Evolutionary conservation across 2,329 filamentous ascomycete genomes (phyloP).

Genomic region (Aspergillus phoenicis): DNA sequence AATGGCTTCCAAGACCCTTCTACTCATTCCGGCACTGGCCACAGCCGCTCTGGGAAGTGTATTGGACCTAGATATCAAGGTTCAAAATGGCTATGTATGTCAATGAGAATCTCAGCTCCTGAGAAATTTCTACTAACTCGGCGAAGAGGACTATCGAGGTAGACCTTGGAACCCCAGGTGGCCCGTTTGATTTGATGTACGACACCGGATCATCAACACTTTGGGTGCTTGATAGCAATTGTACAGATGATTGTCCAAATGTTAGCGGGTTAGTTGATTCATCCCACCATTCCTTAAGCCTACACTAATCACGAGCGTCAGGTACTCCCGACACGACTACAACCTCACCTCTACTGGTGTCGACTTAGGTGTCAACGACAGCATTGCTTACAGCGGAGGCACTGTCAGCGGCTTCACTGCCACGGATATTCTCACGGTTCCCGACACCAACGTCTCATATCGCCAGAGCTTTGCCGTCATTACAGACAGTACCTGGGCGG

Average conservation of each 20-base stretch:
- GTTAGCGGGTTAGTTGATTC: not conserved
- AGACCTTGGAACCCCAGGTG: not conserved
- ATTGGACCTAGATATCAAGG: constrained; percentile 1
- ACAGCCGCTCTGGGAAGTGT: not conserved
- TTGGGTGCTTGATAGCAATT: not conserved
- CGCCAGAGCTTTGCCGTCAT: not conserved
- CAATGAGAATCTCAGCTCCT: not conserved
- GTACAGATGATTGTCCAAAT: not conserved
- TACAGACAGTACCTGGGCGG: constrained; percentile 1
- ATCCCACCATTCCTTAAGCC: not conserved
- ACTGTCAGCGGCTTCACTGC: not conserved
- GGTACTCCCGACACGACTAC: not conserved
- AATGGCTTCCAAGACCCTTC: not conserved
- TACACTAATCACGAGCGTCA: not conserved
- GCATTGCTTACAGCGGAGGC: not conserved
- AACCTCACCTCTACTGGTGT: not conserved
- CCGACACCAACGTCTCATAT: not conserved
- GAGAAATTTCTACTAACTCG: not conserved
- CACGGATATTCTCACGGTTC: not conserved
- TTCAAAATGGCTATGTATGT: constrained; percentile 1
- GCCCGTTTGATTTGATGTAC: not conserved
- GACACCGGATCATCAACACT: not conserved
- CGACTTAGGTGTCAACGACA: not conserved
- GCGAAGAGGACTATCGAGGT: not conserved
- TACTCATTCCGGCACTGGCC: not conserved